Percentiles rank a stretch among this genome's conserved stretches.
Conservation (phyloP, 2,329 filamentous ascomycete genomes). For the Colletotrichum graminicola region DNA sequence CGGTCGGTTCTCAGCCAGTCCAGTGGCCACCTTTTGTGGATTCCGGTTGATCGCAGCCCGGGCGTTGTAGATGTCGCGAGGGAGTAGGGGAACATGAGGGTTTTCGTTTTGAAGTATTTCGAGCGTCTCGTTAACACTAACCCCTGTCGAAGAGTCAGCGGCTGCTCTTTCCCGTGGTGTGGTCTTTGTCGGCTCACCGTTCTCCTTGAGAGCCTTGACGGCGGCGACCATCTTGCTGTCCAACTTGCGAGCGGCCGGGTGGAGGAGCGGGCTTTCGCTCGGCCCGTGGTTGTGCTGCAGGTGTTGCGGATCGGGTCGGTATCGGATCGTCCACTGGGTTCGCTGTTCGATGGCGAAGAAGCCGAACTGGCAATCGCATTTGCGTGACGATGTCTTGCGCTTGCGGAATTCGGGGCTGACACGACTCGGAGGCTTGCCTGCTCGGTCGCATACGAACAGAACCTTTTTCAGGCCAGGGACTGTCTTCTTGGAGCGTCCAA, state of each 20-base stretch:
- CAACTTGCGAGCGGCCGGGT: conserved; percentile 74
- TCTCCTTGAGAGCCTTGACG: conserved; percentile 75
- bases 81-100: conserved; percentile 72
- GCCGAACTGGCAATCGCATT: conserved; percentile 77
- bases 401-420: conserved; percentile 75
- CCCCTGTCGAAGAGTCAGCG: conserved; percentile 62
- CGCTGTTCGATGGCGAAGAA: conserved; percentile 77
- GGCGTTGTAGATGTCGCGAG: conserved; percentile 76
- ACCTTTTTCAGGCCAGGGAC: conserved; percentile 77
- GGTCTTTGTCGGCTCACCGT: conserved; percentile 60
- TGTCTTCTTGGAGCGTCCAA: conserved; percentile 76
- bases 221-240: conserved; percentile 77
- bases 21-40: conserved; percentile 70
- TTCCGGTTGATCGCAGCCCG: conserved; percentile 76
- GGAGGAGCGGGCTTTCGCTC: conserved; percentile 75
- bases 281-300: conserved; percentile 74
- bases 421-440: conserved; percentile 71
- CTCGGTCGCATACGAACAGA: conserved; percentile 74
- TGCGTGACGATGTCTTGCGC: conserved; percentile 75
- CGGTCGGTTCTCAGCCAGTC: conserved; percentile 70
- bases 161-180: conserved; percentile 26
- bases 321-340: conserved; percentile 75
- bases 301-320: conserved; percentile 70
- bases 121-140: conserved; percentile 74
- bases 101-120: conserved; percentile 74